Evolutionary conservation across 192 early-diverging fungal species (phyloP).

Genomic region (Rhizoclosmatium globosum): DNA sequence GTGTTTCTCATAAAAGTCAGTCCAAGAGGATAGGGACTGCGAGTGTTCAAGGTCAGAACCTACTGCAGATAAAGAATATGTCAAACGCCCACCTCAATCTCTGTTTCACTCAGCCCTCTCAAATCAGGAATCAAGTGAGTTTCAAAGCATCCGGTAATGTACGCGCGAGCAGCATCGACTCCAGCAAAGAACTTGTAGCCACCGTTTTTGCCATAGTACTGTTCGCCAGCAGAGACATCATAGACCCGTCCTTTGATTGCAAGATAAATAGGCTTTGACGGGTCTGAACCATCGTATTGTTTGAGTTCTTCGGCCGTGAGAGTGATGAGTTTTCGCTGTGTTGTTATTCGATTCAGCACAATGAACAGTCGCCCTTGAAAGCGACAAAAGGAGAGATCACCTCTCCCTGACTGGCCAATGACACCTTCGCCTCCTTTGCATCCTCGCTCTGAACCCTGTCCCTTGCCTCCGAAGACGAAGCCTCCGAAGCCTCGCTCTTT

Average conservation of each 20-base stretch:
- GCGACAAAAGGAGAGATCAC: neutral
- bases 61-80: neutral
- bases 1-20: conserved; percentile 86
- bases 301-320: conserved; percentile 83
- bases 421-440: neutral
- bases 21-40: conserved; percentile 82
- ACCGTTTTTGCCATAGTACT: conserved; percentile 83
- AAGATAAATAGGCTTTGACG: conserved; percentile 83
- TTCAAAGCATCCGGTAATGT: conserved; percentile 93
- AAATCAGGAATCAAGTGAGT: conserved; percentile 94
- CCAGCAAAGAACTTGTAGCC: conserved; percentile 91
- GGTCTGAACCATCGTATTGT: conserved; percentile 86
- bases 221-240: conserved; percentile 81
- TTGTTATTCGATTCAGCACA: neutral
- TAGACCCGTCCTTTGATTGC: conserved; percentile 93
- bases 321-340: conserved; percentile 33
- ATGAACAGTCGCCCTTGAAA: neutral
- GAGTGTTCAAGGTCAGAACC: neutral
- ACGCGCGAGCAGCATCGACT: conserved; percentile 91
- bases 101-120: conserved; percentile 76
- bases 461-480: neutral
- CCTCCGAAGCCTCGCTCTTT: neutral
- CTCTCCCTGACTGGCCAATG: neutral
- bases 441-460: neutral
- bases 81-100: conserved; percentile 72